phyloP scores from a whole-genome alignment of 2,329 filamentous ascomycete species.

The Macrophomina pseudophaseolina region DNA sequence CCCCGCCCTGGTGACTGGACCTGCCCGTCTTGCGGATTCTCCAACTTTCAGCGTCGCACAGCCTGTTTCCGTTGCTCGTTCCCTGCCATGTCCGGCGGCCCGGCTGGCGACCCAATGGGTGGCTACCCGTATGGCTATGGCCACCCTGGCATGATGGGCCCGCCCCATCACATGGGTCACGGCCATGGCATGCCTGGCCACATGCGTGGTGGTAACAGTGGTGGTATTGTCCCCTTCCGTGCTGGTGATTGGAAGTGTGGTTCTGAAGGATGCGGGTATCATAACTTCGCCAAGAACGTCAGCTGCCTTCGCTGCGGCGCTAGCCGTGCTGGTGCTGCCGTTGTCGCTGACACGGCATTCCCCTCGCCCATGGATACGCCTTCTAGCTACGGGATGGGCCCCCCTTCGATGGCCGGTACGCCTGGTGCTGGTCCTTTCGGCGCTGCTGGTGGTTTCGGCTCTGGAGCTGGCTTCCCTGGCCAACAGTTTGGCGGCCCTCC shows the following conservation, averaged over 20 bases:
- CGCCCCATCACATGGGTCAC: constrained; percentile 73
- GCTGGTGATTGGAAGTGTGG: constrained; percentile 99
- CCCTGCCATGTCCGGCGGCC: constrained; percentile 85
- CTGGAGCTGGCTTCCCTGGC: constrained; percentile 59
- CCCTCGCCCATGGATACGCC: constrained; percentile 87
- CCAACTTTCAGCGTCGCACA: constrained; percentile 97
- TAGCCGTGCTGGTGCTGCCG: constrained; percentile 88
- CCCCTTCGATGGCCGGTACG: constrained; percentile 82
- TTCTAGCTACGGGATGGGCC: constrained; percentile 82
- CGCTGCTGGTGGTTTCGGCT: constrained; percentile 69
- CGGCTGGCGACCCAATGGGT: constrained; percentile 69
- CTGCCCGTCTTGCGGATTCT: constrained; percentile 97
- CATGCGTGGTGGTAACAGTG: constrained; percentile 71
- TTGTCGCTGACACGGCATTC: constrained; percentile 92
- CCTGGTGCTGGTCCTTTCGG: constrained; percentile 74
- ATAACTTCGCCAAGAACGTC: constrained; percentile 99
- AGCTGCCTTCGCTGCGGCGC: constrained; percentile 96
- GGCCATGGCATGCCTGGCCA: constrained; percentile 63
- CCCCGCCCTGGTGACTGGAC: constrained; percentile 98
- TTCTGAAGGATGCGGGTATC: constrained; percentile 94
- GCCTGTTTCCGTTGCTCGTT: constrained; percentile 99
- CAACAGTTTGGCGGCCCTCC: constrained; percentile 88
- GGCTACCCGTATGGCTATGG: constrained; percentile 62
- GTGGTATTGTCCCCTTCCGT: constrained; percentile 91
- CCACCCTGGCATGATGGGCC: constrained; percentile 66